Evolutionary conservation across 495 filamentous ascomycete genomes (phyloP), one percentile per base, ranked within the genome.

Genomic region (Penicillium paxilli): DNA sequence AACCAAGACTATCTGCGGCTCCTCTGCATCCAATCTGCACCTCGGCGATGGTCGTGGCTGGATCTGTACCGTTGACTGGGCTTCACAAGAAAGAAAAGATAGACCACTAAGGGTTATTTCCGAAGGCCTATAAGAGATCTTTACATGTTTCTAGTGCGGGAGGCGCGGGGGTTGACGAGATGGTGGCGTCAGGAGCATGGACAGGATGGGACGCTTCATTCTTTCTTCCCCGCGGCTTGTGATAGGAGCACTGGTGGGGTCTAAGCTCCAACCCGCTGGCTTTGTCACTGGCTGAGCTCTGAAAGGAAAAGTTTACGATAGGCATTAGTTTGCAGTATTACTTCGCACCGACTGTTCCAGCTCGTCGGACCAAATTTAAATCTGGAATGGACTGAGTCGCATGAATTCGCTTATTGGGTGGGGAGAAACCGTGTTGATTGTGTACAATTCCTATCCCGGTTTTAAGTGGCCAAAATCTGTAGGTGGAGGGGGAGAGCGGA

Each of bases 201-300:
- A 28, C 22, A 28, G 22, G 44, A 49, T 38, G 35, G 22, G 44
- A 49, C 32, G 35, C 47, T 47, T 42, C 53, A 65, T 47, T 41
- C 45, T 51, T 41, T 19, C 33, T 59, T 10, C 60, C 55, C 55
- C 52, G 57, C 46, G 25, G 23, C 48, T 47, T 50, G 33, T 64
- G 57, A 63, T 63, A 60, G 47, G 54, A 63, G 49, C 25, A 35
- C 42, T 40, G 33, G 50, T 49, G 60, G 47, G 57, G 60, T 58
- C 63, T 52, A 60, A 58, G 54, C 55, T 64, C 52, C 21, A 25
- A 16, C 40, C 7, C 45, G 10, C 22, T 11, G 50, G 23, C 30
- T 44, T 47, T 33, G 38, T 33, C 6, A 53, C 49, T 57, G 49
- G 40, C 44, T 57, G 52, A 51, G 46, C 37, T 19, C 41, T 47